Base-by-base conservation (phyloP, 2,329 filamentous ascomycete genomes). In the Emmonsia crescens region DNA sequence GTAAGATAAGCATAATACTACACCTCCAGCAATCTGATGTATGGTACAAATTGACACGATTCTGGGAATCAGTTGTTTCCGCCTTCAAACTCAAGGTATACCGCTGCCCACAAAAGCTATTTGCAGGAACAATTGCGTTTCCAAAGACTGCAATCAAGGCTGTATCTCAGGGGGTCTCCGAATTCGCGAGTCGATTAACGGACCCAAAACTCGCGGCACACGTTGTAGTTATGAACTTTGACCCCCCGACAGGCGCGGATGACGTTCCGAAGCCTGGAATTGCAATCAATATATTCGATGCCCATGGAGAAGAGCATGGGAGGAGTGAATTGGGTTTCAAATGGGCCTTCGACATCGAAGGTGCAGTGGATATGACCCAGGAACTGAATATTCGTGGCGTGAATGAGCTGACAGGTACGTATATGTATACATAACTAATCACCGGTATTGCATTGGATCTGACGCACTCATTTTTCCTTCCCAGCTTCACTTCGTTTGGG, bases 301-400 rank as follows among this genome's bases (percentile, higher is more conserved):
- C 57, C 24, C 42, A 59, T 27, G 44, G 57, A 19, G 57, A 51
- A 31, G 57, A 59, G 40, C 44, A 59, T 36, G 57, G 21, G n/a
- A 16, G 42, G 21, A 57, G 54, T 44, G 54, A 57, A 29, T 27
- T 19, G 57, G 57, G 42, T n/a, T 59, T 59, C 57, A 59, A 59
- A 36, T 59, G 57, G 57, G 57, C 57, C 29, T 49, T 59, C 31
- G 44, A 49, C 27, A 59, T 59, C 33, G 42, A 46, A 27, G 57
- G 44, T n/a, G 57, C 42, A 48, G 31, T 48, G 29, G 57, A 59
- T 12, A 46, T 48, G 44, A 59, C 57, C 9, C 49, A 46, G 27
- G 44, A 33, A 9, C 6, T 27, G 19, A 48, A 48, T 33, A 46
- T 59, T 16, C 57, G 42, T 24, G 27, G 29, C 21, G 27, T 59